phyloP scores from a whole-genome alignment of 2,329 filamentous ascomycete genomes.

The Hirsutella thompsonii region DNA sequence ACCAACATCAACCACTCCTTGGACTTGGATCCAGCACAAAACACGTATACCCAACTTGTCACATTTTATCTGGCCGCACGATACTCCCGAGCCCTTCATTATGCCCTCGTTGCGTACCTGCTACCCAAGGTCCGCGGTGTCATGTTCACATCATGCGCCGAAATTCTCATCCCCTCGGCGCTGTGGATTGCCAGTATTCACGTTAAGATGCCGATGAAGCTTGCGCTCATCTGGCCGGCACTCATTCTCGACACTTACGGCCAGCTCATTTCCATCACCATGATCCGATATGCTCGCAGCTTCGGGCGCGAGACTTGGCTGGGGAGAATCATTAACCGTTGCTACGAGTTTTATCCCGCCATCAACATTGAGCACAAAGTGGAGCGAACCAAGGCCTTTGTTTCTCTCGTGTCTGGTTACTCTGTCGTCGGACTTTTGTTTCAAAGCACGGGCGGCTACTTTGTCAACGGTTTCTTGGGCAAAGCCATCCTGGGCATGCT shows the following conservation, averaged over 20 bases:
- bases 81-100: constrained; percentile 37
- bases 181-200: constrained; percentile 50
- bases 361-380: constrained; percentile 55
- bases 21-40: constrained; percentile 21
- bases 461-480: constrained; percentile 44
- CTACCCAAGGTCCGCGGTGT: constrained; percentile 45
- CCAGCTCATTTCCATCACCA: constrained; percentile 25
- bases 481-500: constrained; percentile 47
- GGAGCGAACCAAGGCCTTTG: constrained; percentile 51
- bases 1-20: constrained; percentile 46
- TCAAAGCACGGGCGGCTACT: constrained; percentile 32
- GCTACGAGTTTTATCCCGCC: constrained; percentile 47
- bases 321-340: constrained; percentile 14
- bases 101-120: constrained; percentile 27
- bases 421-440: constrained; percentile 49
- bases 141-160: constrained; percentile 35
- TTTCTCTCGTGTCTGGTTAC: constrained; percentile 52
- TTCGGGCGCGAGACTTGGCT: constrained; percentile 8
- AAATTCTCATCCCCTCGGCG: constrained; percentile 31
- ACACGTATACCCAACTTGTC: constrained; percentile 45
- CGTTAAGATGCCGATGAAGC: constrained; percentile 37
- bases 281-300: constrained; percentile 18
- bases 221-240: constrained; percentile 43
- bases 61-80: constrained; percentile 48
- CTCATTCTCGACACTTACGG: constrained; percentile 40